Conservation (phyloP, 495 filamentous ascomycete genomes). For the Lasiosphaeria hispida region DNA sequence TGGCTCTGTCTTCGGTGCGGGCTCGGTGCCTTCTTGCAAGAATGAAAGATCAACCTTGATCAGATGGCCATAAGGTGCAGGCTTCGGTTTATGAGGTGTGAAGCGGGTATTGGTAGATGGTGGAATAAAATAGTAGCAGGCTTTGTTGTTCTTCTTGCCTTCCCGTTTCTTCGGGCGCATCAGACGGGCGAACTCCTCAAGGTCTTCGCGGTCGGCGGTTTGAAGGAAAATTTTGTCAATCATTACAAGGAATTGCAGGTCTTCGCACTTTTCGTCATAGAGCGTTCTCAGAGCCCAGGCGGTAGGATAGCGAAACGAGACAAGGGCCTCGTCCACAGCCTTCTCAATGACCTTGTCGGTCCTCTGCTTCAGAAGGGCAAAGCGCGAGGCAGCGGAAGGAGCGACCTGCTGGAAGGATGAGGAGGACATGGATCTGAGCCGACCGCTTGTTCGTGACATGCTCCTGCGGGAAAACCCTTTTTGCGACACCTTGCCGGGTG, state of each 20-base stretch:
- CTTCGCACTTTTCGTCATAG: conserved; percentile 47
- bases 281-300: conserved; percentile 54
- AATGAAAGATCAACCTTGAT: conserved; percentile 37
- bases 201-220: conserved; percentile 41
- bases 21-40: conserved; percentile 16
- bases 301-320: conserved; percentile 50
- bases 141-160: conserved; percentile 47
- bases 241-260: conserved; percentile 44
- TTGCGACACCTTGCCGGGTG: conserved; percentile 16
- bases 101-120: conserved; percentile 30
- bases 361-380: conserved; percentile 31
- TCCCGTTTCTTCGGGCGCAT: conserved; percentile 48
- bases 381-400: conserved; percentile 18
- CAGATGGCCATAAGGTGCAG: conserved; percentile 42
- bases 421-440: conserved; percentile 15
- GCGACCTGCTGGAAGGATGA: conserved; percentile 19
- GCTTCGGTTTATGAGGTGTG: conserved; percentile 37
- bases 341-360: conserved; percentile 31
- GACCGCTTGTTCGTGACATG: conserved; percentile 24
- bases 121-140: conserved; percentile 46
- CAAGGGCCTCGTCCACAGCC: conserved; percentile 50
- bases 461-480: conserved; percentile 19
- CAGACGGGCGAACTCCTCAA: conserved; percentile 42
- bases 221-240: conserved; percentile 47
- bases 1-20: conserved; percentile 9